Evolutionary conservation across 2,329 filamentous ascomycete genomes (phyloP).

Genomic region (Rachicladosporium sp.): DNA sequence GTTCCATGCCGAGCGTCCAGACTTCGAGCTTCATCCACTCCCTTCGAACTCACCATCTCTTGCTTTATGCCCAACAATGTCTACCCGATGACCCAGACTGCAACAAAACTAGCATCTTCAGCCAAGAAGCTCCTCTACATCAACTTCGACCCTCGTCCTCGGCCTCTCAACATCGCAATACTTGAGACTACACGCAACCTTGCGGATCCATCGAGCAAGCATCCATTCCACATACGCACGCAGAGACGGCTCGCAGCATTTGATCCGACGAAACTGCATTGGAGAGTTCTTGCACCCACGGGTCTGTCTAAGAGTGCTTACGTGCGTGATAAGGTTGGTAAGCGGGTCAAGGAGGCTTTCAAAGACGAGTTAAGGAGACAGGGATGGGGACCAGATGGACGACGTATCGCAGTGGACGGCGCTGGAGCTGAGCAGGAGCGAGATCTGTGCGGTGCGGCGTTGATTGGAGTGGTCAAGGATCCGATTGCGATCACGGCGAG

Average conservation of each 20-base stretch:
- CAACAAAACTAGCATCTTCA: too few relatives aligned
- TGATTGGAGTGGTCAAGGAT: constrained; percentile 8
- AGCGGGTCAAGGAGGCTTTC: constrained; percentile 35
- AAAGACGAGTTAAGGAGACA: constrained; percentile 30
- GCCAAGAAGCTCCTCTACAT: constrained; percentile 8
- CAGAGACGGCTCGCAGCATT: constrained; percentile 11
- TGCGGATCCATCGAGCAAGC: constrained; percentile 10
- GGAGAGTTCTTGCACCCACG: constrained; percentile 28
- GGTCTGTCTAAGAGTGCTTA: constrained; percentile 27
- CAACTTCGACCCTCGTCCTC: constrained; percentile 12
- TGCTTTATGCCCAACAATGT: too few relatives aligned
- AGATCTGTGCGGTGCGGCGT: constrained; percentile 7
- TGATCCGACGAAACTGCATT: constrained; percentile 34
- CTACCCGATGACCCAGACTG: too few relatives aligned
- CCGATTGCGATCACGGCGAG: constrained; percentile 10
- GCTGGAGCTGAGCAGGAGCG: background rate
- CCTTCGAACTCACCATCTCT: too few relatives aligned
- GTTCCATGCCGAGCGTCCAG: too few relatives aligned
- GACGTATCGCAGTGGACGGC: background rate
- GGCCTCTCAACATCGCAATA: constrained; percentile 17
- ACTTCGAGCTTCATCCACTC: too few relatives aligned
- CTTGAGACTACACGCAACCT: constrained; percentile 13
- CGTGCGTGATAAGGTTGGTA: constrained; percentile 34
- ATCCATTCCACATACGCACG: constrained; percentile 24
- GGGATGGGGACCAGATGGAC: constrained; percentile 31